Evolutionary conservation across 2,329 filamentous ascomycete species (phyloP).

Genomic region (Fusarium fracticaudum): DNA sequence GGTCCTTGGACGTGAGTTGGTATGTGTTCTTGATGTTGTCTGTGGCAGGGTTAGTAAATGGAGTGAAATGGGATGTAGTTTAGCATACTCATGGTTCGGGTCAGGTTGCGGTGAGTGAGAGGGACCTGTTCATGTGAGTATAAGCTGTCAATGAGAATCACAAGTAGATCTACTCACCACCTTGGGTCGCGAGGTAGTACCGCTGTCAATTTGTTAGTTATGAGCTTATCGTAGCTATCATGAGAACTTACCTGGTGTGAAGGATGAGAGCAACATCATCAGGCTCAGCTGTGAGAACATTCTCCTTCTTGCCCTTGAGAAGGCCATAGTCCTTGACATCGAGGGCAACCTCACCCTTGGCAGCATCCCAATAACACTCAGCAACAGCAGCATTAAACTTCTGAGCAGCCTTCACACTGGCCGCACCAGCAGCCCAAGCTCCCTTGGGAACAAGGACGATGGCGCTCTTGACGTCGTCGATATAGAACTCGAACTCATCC

Average conservation of each 20-base stretch:
- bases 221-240: neutral
- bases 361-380: slow-evolving; percentile 82
- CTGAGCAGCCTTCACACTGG: slow-evolving; percentile 79
- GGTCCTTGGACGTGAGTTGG: slow-evolving; percentile 73
- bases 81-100: slow-evolving; percentile 75
- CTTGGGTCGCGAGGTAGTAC: slow-evolving; percentile 86
- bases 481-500: slow-evolving; percentile 91
- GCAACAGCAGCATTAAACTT: slow-evolving; percentile 87
- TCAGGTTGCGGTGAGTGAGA: slow-evolving; percentile 82
- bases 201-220: slow-evolving; percentile 55
- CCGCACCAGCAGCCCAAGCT: slow-evolving; percentile 70
- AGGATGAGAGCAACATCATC: slow-evolving; percentile 84
- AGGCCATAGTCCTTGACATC: slow-evolving; percentile 82
- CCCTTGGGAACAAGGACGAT: slow-evolving; percentile 80
- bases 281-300: slow-evolving; percentile 63
- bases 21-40: slow-evolving; percentile 84
- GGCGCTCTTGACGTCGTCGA: slow-evolving; percentile 84
- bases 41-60: slow-evolving; percentile 40
- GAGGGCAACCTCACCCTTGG: slow-evolving; percentile 71
- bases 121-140: slow-evolving; percentile 64
- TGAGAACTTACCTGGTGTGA: slow-evolving; percentile 69
- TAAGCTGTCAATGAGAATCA: neutral
- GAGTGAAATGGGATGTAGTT: slow-evolving; percentile 35
- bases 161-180: slow-evolving; percentile 63
- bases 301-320: slow-evolving; percentile 59